Evolutionary conservation across 176 grass and related monocot species (phyloP), one percentile per base, ranked within the genome.

Genomic region (Carex scoparia): DNA sequence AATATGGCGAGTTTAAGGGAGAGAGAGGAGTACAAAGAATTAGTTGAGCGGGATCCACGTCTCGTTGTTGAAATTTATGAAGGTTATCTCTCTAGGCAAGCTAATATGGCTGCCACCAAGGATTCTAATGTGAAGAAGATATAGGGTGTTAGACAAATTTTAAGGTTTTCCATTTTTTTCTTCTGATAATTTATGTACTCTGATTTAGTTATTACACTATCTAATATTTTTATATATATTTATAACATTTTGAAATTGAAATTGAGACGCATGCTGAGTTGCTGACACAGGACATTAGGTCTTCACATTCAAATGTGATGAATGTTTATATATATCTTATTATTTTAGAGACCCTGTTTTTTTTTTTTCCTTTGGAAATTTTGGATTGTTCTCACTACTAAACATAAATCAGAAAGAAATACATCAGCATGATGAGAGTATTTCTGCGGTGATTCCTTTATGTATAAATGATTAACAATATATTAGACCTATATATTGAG

Each of bases 51-150:
- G 83, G 95, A 98, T 80, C 95, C 95, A 5, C 90, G 95, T 79
- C 93, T 98, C 10, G 89, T 94, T 2, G 95, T 98, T 51, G 95
- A 94, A 85, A 94, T 98, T 62, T 98, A 94, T 62, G 91, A 98
- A 86, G 88, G 91, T 40, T 93, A 98, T 89, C 85, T 98, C 48
- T 91, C 66, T 80, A 76, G 88, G 57, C 95, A 98, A 84, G 91
- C 91, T 35, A 98, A 94, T 11, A 89, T 90, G 56, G 92, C 91
- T 2, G 88, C 51, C 42, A 86, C 54, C 1, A 94, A 92, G 60
- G 90, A 94, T 65, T 72, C 80, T 28, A 64, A 5, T 44, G 42
- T 15, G 48, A 65, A 83, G 30, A 49, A 83, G 19, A 32, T 77
- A 28, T 77, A 77, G 73, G 11, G 11, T 15, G 46, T 56, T 32